Percentiles rank a stretch among this genome's conserved stretches.
These are phyloP conservation scores for Ophiocordyceps sinensis DNA, from an alignment of 2,329 filamentous ascomycete genomes.

Conservation along the genomic window DNA sequence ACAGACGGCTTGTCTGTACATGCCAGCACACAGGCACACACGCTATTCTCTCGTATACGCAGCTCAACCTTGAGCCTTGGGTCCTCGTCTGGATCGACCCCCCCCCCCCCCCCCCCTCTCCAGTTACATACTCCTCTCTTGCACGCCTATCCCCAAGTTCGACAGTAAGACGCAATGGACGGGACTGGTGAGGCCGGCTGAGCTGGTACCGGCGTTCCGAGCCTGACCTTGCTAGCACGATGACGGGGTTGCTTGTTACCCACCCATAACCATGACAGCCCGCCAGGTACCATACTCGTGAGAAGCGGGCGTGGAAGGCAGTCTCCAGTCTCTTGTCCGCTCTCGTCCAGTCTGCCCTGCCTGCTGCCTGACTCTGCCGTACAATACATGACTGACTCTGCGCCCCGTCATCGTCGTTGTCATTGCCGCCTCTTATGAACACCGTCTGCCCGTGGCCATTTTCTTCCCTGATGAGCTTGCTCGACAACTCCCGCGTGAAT, in stretches of 20 bases:
- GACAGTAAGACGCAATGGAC: neutral
- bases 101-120: slow-evolving; percentile 1
- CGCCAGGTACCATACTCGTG: neutral
- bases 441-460: neutral
- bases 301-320: neutral
- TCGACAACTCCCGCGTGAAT: neutral
- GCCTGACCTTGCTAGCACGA: slow-evolving; percentile 10
- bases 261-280: slow-evolving; percentile 1
- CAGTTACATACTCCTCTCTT: neutral
- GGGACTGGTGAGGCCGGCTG: slow-evolving; percentile 3
- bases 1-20: neutral
- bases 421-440: neutral
- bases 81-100: slow-evolving; percentile 1
- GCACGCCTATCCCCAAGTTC: neutral
- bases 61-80: slow-evolving; percentile 1
- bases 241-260: neutral
- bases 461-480: neutral
- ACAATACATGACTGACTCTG: neutral
- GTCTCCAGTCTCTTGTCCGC: neutral
- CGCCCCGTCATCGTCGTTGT: neutral
- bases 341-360: neutral
- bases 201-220: slow-evolving; percentile 5
- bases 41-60: neutral
- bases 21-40: neutral
- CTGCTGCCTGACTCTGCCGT: neutral